Evolutionary conservation across 2,329 filamentous ascomycete genomes (phyloP), one percentile per base, ranked within the genome.

Genomic region (Blastomyces silverae): DNA sequence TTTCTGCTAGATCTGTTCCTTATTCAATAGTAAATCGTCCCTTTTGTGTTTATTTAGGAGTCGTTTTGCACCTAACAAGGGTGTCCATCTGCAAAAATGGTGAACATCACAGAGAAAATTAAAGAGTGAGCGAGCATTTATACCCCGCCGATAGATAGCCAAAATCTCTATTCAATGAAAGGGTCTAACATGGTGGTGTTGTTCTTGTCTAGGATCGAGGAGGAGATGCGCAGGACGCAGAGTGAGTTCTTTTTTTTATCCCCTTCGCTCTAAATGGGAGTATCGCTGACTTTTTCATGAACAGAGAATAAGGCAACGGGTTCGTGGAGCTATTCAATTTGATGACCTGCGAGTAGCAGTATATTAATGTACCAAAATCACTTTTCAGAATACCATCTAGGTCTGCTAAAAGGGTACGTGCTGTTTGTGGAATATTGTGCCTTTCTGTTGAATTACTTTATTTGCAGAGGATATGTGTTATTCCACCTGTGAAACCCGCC

Each of bases 81-180:
- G 58, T 64, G 56, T 22, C 39, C 70, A 60, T 17, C 44, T 69
- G 73, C 59, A 76, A 80, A 74, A 73, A 99, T 99, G 94, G 94
- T 97, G 79, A 97, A 97, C 82, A 99, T 99, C 71, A 97, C 94
- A 70, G 95, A 99, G 64, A 97, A 96, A 85, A 99, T 99, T 82
- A 99, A 99, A 84, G 94, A 97, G 93, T 96, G 80, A 74, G 88
- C 20, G 59, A 22, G 39, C 57, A 60, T n/a, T 17, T 22, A 20
- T 20, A 28, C 44, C 37, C 56, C 10, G 46, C 37, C 10, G 10
- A 39, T 39, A 39, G 10, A 39, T 39, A 39, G 37, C 37, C 8
- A 39, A 1, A 61, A 58, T 58, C 59, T 60, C 34, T 8, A 31
- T 6, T 48, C 25, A 28, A 50, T 28, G 42, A n/a, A 3, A 17